Evolutionary conservation across 441 rosid genomes (phyloP).

Genomic region (Rhodomyrtus psidioides): DNA sequence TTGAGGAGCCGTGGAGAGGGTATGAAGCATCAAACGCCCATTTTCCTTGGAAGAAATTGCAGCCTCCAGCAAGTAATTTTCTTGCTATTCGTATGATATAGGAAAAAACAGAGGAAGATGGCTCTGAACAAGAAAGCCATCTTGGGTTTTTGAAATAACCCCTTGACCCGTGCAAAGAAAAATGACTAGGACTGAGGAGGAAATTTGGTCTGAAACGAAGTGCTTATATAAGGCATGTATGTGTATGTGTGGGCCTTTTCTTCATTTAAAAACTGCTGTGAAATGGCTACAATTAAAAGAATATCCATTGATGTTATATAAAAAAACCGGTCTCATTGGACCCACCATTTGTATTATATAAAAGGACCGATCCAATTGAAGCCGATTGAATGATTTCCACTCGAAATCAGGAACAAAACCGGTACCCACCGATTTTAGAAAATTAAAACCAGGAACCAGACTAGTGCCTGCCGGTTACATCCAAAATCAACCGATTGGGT

Average conservation of each 20-base stretch:
- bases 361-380: no score
- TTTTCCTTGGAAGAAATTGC: conserved; percentile 63
- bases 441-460: no score
- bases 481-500: no score
- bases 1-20: conserved; percentile 57
- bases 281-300: no score
- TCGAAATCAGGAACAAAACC: no score
- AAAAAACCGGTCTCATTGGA: no score
- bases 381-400: no score
- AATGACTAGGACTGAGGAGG: conserved; percentile 7
- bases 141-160: conserved; percentile 3
- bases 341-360: no score
- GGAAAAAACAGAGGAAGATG: conserved; percentile 19
- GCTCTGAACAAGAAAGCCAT: conserved; percentile 30
- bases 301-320: no score
- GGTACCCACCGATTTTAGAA: no score
- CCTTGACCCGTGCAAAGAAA: background rate
- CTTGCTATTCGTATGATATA: background rate
- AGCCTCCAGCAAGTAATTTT: conserved; percentile 7
- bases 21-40: conserved; percentile 75
- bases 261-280: no score
- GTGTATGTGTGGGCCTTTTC: background rate
- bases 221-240: conserved; percentile 13
- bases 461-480: no score
- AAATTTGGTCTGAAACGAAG: conserved; percentile 12